These are phyloP conservation scores for Cercospora sp. DNA, from an alignment of 2,329 filamentous ascomycete species.

Conservation along the genomic window DNA sequence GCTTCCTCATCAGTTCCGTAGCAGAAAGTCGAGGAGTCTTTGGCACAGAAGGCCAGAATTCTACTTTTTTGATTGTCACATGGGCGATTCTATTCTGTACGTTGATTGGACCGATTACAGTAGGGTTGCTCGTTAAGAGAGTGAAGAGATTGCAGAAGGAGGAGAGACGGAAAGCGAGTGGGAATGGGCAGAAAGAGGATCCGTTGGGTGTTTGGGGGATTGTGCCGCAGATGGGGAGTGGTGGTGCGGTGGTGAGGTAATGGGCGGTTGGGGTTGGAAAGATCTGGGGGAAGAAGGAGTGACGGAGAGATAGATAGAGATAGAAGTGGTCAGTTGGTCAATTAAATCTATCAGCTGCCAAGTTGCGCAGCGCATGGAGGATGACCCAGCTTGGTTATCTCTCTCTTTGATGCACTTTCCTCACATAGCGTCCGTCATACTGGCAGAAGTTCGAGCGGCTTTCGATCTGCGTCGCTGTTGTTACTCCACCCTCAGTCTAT, in stretches of 20 bases:
- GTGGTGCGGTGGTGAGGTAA: not conserved
- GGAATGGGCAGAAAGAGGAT: slow-evolving; percentile 13
- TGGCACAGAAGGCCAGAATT: slow-evolving; percentile 33
- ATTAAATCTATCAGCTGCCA: too few species aligned
- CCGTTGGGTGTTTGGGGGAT: slow-evolving; percentile 17
- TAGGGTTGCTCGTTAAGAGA: slow-evolving; percentile 53
- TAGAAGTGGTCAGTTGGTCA: too few species aligned
- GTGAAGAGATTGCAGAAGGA: slow-evolving; percentile 45
- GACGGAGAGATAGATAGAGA: not conserved
- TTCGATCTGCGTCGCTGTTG: too few species aligned
- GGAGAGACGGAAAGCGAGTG: slow-evolving; percentile 15
- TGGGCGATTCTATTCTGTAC: slow-evolving; percentile 60
- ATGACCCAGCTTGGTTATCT: not conserved
- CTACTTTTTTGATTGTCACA: slow-evolving; percentile 56
- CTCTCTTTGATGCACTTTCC: not conserved
- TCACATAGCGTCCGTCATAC: too few species aligned
- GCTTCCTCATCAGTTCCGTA: slow-evolving; percentile 71
- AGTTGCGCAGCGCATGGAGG: not conserved
- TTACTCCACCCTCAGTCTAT: too few species aligned
- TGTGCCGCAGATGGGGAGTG: not conserved
- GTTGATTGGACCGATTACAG: slow-evolving; percentile 55
- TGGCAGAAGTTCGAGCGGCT: too few species aligned
- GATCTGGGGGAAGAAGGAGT: not conserved
- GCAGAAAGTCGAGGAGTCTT: slow-evolving; percentile 60
- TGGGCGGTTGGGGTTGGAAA: not conserved